Base-by-base conservation (phyloP, 169 alveolate species). In the Plasmodium sp. region DNA sequence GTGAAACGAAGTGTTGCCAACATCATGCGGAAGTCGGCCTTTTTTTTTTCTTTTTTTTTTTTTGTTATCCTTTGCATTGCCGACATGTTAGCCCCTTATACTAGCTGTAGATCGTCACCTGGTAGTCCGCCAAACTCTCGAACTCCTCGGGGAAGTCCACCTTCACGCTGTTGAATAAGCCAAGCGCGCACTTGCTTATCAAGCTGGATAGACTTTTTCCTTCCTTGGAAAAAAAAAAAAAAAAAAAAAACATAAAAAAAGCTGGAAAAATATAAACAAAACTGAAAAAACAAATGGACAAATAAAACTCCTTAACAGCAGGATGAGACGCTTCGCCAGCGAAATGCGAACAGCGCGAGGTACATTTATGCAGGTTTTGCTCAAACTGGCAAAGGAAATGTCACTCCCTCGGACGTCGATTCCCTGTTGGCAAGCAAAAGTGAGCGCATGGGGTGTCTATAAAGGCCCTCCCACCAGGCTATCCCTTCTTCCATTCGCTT, bases 61-160 rank as follows among this genome's bases (percentile, higher is more conserved):
- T 12, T 48, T 0, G 5, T 48, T 51, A 41, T 72, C 22, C 83
- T 9, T n/a, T 16, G 33, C 9, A 33, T 22, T 9, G 31, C n/a
- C 33, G 18, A 58, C 43, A 81, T 81, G n/a, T 34, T 14, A 41
- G 51, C 18, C 4, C 16, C n/a, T 27, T 27, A 22, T 67, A 14
- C 77, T 31, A 4, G n/a, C 43, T 67, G 6, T 22, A 31, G 77
- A 67, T 9, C 75, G 27, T 85, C 54, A 92, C 95, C 72, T 92
- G 95, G 48, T 92, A 92, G 79, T 92, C 95, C 36, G 92, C 45
- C 36, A 81, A 3, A 92, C 92, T 92, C 72, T 92, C 95, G 62
- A 92, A 92, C 67, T 92, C 95, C 27, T 92, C 82, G 27, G 95
- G 92, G 27, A 22, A 22, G 31, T 92, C 83, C 56, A 7, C 77